Conservation (phyloP, 805 yeast genomes). For the Zygosaccharomyces pseudorouxii region DNA sequence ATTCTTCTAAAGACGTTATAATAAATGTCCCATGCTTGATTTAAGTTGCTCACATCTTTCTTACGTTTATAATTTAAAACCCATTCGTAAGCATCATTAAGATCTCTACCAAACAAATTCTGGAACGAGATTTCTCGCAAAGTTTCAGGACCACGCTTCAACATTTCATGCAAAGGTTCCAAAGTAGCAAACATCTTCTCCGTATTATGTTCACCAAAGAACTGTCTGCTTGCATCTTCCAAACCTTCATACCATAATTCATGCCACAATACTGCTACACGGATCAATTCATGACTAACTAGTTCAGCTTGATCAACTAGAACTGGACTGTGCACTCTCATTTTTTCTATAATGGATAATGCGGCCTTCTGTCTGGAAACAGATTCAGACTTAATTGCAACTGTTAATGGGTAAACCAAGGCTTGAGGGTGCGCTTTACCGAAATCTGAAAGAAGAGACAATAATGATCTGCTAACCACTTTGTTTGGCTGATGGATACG, state of each 20-base stretch:
- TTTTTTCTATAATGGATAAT: slow-evolving; percentile 79
- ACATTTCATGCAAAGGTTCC: slow-evolving; percentile 81
- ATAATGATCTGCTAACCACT: slow-evolving; percentile 71
- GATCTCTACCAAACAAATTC: slow-evolving; percentile 88
- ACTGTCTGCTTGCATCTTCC: slow-evolving; percentile 91
- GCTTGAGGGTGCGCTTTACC: slow-evolving; percentile 98
- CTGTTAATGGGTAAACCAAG: slow-evolving; percentile 88
- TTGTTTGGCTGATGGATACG: slow-evolving; percentile 94
- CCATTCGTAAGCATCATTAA: slow-evolving; percentile 93
- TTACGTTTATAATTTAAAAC: slow-evolving; percentile 78
- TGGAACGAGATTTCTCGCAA: slow-evolving; percentile 88
- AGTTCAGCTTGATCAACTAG: slow-evolving; percentile 89
- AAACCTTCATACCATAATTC: slow-evolving; percentile 97
- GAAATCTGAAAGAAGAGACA: slow-evolving; percentile 74
- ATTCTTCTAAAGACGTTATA: slow-evolving; percentile 90
- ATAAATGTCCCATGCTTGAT: slow-evolving; percentile 97
- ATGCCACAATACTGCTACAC: slow-evolving; percentile 96
- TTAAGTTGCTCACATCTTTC: slow-evolving; percentile 79
- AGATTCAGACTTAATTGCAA: slow-evolving; percentile 91
- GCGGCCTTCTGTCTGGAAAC: slow-evolving; percentile 90
- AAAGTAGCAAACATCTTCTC: slow-evolving; percentile 90
- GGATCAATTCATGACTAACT: slow-evolving; percentile 87
- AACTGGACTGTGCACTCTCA: slow-evolving; percentile 80
- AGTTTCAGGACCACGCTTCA: slow-evolving; percentile 86
- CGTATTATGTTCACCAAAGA: slow-evolving; percentile 90